Conservation (phyloP, 2,329 filamentous ascomycete species). For the Corynespora cassiicola region DNA sequence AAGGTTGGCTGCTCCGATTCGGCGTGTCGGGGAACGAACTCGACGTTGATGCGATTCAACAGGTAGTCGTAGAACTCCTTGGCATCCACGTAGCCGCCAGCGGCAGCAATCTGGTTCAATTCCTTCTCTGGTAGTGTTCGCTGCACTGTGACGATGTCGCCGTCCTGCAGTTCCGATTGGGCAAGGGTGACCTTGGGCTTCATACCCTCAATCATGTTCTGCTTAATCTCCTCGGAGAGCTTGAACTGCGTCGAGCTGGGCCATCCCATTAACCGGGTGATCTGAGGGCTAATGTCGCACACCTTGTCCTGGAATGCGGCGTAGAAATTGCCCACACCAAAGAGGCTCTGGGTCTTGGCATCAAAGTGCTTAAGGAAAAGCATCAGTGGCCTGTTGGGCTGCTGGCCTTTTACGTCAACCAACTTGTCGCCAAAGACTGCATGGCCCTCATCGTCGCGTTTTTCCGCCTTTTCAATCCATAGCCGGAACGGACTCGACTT, state of each 20-base stretch:
- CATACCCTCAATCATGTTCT: slow-evolving; percentile 93
- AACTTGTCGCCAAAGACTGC: slow-evolving; percentile 74
- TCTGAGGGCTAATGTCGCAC: slow-evolving; percentile 78
- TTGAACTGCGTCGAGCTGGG: slow-evolving; percentile 73
- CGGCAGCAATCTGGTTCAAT: slow-evolving; percentile 33
- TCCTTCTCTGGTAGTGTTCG: slow-evolving; percentile 62
- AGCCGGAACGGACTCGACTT: slow-evolving; percentile 74
- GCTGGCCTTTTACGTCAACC: slow-evolving; percentile 61
- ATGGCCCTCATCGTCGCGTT: slow-evolving; percentile 73
- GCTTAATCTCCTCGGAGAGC: slow-evolving; percentile 97
- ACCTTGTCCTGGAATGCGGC: slow-evolving; percentile 88
- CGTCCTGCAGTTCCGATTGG: slow-evolving; percentile 93
- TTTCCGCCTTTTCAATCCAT: slow-evolving; percentile 79
- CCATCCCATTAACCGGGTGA: slow-evolving; percentile 87
- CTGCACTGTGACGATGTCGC: slow-evolving; percentile 96
- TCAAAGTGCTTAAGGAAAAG: slow-evolving; percentile 96
- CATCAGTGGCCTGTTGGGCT: slow-evolving; percentile 68
- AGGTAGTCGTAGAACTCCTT: slow-evolving; percentile 93
- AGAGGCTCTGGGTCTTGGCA: slow-evolving; percentile 73
- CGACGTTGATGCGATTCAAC: slow-evolving; percentile 79
- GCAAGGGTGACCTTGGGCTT: slow-evolving; percentile 90
- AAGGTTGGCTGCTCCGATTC: slow-evolving; percentile 67
- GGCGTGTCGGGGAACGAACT: slow-evolving; percentile 73
- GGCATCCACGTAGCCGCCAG: slow-evolving; percentile 68
- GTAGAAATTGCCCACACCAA: slow-evolving; percentile 83